Evolutionary conservation across 2,329 filamentous ascomycete genomes (phyloP).

Genomic region (Chaetomium strumarium): DNA sequence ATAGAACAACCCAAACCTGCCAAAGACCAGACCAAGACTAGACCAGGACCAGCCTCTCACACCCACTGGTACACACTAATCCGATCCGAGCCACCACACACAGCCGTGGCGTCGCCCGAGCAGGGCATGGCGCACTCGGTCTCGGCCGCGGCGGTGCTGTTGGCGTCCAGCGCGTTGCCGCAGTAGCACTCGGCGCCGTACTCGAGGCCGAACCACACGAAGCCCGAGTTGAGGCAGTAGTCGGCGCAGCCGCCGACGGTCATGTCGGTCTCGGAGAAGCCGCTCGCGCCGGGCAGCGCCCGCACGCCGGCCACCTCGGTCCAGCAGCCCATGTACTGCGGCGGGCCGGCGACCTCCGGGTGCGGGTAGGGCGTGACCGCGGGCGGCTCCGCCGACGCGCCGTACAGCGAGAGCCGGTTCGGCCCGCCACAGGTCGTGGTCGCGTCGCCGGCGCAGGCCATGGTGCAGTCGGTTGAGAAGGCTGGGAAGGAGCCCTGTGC

Average conservation of each 20-base stretch:
- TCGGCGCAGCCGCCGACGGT: slow-evolving; percentile 15
- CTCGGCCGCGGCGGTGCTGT: slow-evolving; percentile 12
- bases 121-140: slow-evolving; percentile 29
- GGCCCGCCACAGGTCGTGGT: slow-evolving; percentile 16
- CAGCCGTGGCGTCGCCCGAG: slow-evolving; percentile 25
- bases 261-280: slow-evolving; percentile 14
- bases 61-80: slow-evolving; percentile 29
- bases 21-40: too few relatives aligned
- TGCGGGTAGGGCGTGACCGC: slow-evolving; percentile 10
- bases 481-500: slow-evolving; percentile 16
- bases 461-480: slow-evolving; percentile 18
- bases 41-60: not conserved
- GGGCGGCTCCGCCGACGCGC: slow-evolving; percentile 5
- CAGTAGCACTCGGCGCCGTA: slow-evolving; percentile 24
- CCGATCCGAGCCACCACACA: slow-evolving; percentile 30
- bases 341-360: slow-evolving; percentile 1
- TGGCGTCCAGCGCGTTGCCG: slow-evolving; percentile 18
- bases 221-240: slow-evolving; percentile 20
- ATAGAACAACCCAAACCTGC: too few relatives aligned
- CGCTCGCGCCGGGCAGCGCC: slow-evolving; percentile 12
- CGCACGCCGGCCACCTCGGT: slow-evolving; percentile 15
- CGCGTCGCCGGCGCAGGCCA: slow-evolving; percentile 17
- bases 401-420: slow-evolving; percentile 21
- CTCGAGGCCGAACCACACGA: slow-evolving; percentile 20
- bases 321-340: slow-evolving; percentile 16